Base-by-base conservation (phyloP, 352 stramenopile genomes). In the Globisporangium paddicum region DNA sequence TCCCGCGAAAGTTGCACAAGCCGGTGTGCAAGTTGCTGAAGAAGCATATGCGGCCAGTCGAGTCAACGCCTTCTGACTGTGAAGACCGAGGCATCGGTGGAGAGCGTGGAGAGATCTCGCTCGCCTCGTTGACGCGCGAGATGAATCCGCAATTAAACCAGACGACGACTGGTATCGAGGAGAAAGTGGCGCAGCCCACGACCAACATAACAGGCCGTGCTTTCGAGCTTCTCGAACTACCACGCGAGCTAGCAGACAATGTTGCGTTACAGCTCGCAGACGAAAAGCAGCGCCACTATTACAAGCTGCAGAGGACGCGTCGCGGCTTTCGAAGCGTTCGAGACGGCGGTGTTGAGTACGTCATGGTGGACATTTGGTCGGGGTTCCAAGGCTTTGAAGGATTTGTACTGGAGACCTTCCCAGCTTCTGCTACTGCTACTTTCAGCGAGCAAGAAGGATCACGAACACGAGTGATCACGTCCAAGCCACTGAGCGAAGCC, bases 21-120 rank as follows among this genome's bases (percentile, higher is more conserved):
- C 53, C 69, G 19, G 38, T 77, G 9, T 69, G 59, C 58, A 65
- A 51, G 25, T 23, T 74, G 0, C 23, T 77, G 9, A 74, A 74
- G 46, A 71, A 64, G 9, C 66, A 76, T 32, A 34, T 67, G 14
- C 45, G 26, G 18, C 60, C 60, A 19, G 21, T 44, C n/a, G n/a
- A 14, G 16, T 21, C 23, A 25, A 32, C 28, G 3, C 3, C 23
- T 19, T 8, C 7, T 30, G 25, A 23, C 23, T 21, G 2, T 25
- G 46, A 21, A 37, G 5, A 21, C 14, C 46, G 11, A 45, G 34
- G 2, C 11, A n/a, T 9, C 14, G 10, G 25, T 14, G 38, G 8
- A 25, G 34, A 25, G 6, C 28, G n/a, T n/a, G 10, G 44, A n/a
- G 23, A 38, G 10, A 54, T 61, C 23, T 61, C 55, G 6, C 48